Evolutionary conservation across 805 yeast genomes (phyloP), one percentile per base, ranked within the genome.

Genomic region (Metschnikowia aberdeeniae): DNA sequence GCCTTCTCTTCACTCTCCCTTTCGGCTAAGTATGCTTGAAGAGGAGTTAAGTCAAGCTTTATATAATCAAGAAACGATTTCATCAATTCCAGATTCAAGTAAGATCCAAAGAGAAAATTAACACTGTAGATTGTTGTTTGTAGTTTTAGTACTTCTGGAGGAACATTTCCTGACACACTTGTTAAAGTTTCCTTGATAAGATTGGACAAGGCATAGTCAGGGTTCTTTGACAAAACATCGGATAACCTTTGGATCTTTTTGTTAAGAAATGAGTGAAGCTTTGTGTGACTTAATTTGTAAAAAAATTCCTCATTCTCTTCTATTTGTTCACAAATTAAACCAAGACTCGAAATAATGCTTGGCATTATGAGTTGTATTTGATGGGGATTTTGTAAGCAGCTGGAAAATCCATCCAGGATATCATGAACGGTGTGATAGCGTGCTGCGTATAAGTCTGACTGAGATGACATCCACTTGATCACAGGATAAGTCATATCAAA

Each of bases 61-160:
- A 33, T 56, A 6, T 40, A 29, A 5, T 48, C 41, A 3, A 50
- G 20, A 10, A 68, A 56, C 33, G 56, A 50, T 0, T 51, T 43
- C 39, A 63, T 60, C 34, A 72, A 58, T n/a, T 46, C 50, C 3
- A 52, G 42, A 14, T 61, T 58, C 1, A 77, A 62, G 49, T 71
- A 73, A 3, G 78, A 72, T 3, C 57, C 64, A 42, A 78, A 72
- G 5, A 82, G 48, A 26, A 81, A 59, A 24, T 76, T 73, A 3
- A 81, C 61, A 5, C 84, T 60, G 43, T 72, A 61, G 43, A 67
- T 68, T 12, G 63, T 58, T 14, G 69, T 62, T 13, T 73, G 64
- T 2, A 68, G 55, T 3, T 57, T 49, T n/a, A 72, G 53, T 1
- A 75, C 63, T 6, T 64, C 61, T 3, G 50, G 52, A 2, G 77